These are phyloP conservation scores for Dendrobium officinale DNA, from an alignment of 106 monocot genomes.

Conservation along the genomic window DNA sequence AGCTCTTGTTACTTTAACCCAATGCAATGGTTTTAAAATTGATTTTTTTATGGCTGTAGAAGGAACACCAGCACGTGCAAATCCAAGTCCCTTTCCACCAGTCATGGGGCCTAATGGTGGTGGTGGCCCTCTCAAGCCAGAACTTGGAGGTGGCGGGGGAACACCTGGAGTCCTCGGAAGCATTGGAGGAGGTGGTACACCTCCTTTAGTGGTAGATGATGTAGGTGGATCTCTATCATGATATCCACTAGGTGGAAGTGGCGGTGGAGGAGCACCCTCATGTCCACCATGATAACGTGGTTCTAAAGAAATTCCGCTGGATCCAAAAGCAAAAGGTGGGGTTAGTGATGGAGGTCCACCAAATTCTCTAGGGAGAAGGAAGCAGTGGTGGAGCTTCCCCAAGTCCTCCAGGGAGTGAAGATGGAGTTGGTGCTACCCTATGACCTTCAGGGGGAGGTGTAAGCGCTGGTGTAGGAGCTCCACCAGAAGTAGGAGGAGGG, in stretches of 20 bases:
- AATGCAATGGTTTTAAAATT: constrained; percentile 82
- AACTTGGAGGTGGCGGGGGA: constrained; percentile 41
- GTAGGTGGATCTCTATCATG: constrained; percentile 10
- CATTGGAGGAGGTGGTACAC: constrained; percentile 7
- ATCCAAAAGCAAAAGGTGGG: neutral
- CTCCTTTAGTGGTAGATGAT: constrained; percentile 12
- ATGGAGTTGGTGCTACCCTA: neutral
- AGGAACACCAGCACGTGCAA: constrained; percentile 26
- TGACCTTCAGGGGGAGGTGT: neutral
- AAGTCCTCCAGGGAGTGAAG: neutral
- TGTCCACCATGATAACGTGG: neutral
- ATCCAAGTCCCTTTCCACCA: constrained; percentile 52
- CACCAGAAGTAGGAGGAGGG: neutral
- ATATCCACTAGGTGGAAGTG: constrained; percentile 12
- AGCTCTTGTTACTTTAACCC: constrained; percentile 93
- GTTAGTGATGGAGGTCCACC: neutral
- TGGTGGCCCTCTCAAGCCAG: constrained; percentile 18
- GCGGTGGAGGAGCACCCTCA: neutral
- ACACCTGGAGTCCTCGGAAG: constrained; percentile 30
- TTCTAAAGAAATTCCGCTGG: constrained; percentile 5
- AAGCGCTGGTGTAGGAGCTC: constrained; percentile 19
- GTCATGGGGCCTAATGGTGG: constrained; percentile 15
- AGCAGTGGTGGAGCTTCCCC: constrained; percentile 2
- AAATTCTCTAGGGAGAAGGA: neutral
- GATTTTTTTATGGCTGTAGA: constrained; percentile 41